phyloP scores from a whole-genome alignment of 805 yeast species.

The Cyberlindnera xylosilytica region DNA sequence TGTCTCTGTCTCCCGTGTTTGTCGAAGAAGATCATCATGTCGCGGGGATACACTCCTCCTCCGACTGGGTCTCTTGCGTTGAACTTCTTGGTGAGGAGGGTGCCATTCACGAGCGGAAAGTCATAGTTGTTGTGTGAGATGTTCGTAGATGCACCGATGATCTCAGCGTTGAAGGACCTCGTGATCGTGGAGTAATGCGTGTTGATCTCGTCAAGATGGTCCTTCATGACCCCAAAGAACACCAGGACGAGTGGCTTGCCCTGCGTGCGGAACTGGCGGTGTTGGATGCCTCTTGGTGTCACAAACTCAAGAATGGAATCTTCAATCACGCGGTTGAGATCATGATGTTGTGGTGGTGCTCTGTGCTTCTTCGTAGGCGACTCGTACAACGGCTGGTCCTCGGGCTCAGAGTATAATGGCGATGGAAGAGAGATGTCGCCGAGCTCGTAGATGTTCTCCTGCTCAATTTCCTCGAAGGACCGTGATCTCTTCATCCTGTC shows the following conservation, averaged over 20 bases:
- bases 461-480: neutral
- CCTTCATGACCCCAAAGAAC: slow-evolving; percentile 25
- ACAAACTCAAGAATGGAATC: slow-evolving; percentile 15
- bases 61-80: slow-evolving; percentile 28
- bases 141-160: slow-evolving; percentile 24
- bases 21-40: slow-evolving; percentile 24
- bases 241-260: slow-evolving; percentile 19
- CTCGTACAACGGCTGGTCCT: neutral
- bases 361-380: slow-evolving; percentile 11
- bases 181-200: slow-evolving; percentile 1
- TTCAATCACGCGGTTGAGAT: slow-evolving; percentile 11
- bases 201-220: slow-evolving; percentile 15
- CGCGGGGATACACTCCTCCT: slow-evolving; percentile 29
- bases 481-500: neutral
- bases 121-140: slow-evolving; percentile 9
- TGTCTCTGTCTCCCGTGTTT: slow-evolving; percentile 15
- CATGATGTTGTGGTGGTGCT: slow-evolving; percentile 9
- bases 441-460: neutral
- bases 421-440: slow-evolving; percentile 8
- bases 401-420: slow-evolving; percentile 7
- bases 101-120: slow-evolving; percentile 22
- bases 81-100: slow-evolving; percentile 15
- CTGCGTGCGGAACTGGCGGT: slow-evolving; percentile 4
- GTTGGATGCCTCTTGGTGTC: neutral
- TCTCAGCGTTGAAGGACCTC: slow-evolving; percentile 8